A percentile compares a stretch with the other conserved stretches of the same genome.
Conservation (phyloP, 2,329 filamentous ascomycete genomes). For the Alternaria arborescens region DNA sequence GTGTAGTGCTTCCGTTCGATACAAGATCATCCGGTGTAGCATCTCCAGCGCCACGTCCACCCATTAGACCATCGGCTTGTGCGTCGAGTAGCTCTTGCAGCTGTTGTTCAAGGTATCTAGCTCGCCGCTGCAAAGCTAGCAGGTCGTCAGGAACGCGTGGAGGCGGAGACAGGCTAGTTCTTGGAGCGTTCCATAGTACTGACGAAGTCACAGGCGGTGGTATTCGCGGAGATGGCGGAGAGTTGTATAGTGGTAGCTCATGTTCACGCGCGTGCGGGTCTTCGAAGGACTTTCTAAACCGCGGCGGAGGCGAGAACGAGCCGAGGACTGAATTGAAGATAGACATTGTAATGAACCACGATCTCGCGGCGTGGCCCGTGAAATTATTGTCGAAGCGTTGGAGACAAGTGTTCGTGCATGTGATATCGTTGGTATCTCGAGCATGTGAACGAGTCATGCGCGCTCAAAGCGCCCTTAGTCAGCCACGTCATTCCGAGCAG, state of each 20-base stretch:
- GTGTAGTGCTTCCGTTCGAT: slow-evolving; percentile 61
- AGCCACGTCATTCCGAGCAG: slow-evolving; percentile 16
- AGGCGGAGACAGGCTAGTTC: slow-evolving; percentile 33
- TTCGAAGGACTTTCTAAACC: slow-evolving; percentile 47
- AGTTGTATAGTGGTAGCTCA: slow-evolving; percentile 46
- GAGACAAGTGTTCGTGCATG: slow-evolving; percentile 15
- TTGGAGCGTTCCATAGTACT: slow-evolving; percentile 43
- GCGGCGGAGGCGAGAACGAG: slow-evolving; percentile 46
- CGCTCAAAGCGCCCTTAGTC: slow-evolving; percentile 31
- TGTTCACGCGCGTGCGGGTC: slow-evolving; percentile 46
- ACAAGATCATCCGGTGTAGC: slow-evolving; percentile 51
- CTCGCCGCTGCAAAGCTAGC: slow-evolving; percentile 61
- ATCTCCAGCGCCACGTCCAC: slow-evolving; percentile 54
- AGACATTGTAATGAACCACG: slow-evolving; percentile 35
- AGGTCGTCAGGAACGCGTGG: slow-evolving; percentile 52
- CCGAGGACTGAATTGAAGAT: slow-evolving; percentile 49
- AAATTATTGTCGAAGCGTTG: slow-evolving; percentile 6
- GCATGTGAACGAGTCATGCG: slow-evolving; percentile 45
- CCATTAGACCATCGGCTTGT: slow-evolving; percentile 66
- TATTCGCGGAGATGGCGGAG: slow-evolving; percentile 44
- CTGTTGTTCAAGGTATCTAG: slow-evolving; percentile 64
- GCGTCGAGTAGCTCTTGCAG: slow-evolving; percentile 68
- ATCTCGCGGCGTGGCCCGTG: not conserved
- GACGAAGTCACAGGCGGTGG: slow-evolving; percentile 47
- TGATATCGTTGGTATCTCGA: slow-evolving; percentile 32